Evolutionary conservation across 768 basidiomycete genomes (phyloP), one percentile per base, ranked within the genome.

Genomic region (Tubosaeta sp.): DNA sequence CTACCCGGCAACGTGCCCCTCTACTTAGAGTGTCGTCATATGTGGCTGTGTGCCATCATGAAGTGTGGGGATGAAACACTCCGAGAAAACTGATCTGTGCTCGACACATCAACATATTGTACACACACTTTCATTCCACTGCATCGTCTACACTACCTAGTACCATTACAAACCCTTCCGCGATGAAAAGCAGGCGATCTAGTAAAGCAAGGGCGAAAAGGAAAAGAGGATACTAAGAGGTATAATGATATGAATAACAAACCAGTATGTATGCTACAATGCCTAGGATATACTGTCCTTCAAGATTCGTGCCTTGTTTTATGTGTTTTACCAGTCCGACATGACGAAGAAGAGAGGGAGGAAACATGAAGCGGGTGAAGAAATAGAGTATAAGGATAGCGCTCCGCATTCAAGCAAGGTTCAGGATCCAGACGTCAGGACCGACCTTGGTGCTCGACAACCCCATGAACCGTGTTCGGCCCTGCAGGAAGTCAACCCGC

Each of bases 401-500:
- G 26, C 53, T 1, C 42, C 31, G n/a, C 48, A 17, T 26, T 68
- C 58, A 70, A 43, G 55, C 51, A 5, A 68, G 59, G 58, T 70
- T 70, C 9, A 70, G 27, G 32, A 43, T 12, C 70, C 78, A 71
- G 1, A 68, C 68, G 32, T 77, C 72, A 6, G 71, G 69, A 4
- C 67, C 67, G 0, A 67, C 58, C 44, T 62, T 63, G 46, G 64
- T 69, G 55, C 75, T 70, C 7, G 74, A 68, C 33, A 81, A 51
- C 16, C 82, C 82, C 53, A 72, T 74, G 64, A 84, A 76, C 58
- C 65, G 71, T 3, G 65, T 72, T 16, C 63, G 66, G 22, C 65
- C 72, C 45, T 70, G 63, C 44, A 85, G 64, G 58, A 81, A 83
- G 63, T 85, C 83, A 0, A 84, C 72, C 46, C 80, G 66, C 63